A percentile compares a stretch with the other conserved stretches of the same genome.
Conservation (phyloP, 257 asterid species). For the Fraxinus americana region DNA sequence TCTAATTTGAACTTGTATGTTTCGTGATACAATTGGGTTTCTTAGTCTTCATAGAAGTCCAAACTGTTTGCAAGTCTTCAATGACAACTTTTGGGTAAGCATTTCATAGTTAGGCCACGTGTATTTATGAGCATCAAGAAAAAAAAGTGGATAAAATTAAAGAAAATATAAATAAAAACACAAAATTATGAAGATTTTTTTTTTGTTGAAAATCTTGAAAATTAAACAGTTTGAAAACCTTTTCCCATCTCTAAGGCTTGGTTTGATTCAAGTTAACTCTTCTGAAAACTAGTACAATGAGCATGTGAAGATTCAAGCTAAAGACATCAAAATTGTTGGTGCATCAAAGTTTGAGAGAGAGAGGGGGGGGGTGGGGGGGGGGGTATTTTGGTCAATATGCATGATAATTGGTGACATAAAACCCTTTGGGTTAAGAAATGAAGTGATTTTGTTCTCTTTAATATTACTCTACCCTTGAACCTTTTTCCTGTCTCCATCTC, state of each 20-base stretch:
- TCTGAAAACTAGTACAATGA: background rate
- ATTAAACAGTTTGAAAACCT: no score
- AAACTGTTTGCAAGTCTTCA: slow-evolving; percentile 41
- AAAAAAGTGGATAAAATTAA: no score
- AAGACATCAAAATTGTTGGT: background rate
- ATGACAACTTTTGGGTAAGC: background rate
- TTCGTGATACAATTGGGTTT: slow-evolving; percentile 21
- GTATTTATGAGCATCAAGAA: no score
- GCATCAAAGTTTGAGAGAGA: background rate
- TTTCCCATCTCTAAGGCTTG: no score
- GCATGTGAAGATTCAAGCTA: background rate
- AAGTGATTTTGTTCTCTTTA: slow-evolving; percentile 26
- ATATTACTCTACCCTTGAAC: slow-evolving; percentile 33
- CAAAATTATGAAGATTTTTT: no score
- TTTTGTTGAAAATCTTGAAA: no score
- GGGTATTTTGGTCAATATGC: slow-evolving; percentile 12
- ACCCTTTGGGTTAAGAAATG: slow-evolving; percentile 27
- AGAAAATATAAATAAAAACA: no score
- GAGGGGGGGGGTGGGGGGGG: background rate
- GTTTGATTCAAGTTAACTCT: no score
- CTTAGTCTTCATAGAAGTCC: slow-evolving; percentile 25
- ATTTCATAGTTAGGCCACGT: no score
- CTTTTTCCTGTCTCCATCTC: slow-evolving; percentile 63
- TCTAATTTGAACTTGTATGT: slow-evolving; percentile 20
- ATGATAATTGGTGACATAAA: background rate